Evolutionary conservation across 805 yeast species (phyloP), one percentile per base, ranked within the genome.

Genomic region (Ogataea sp.): DNA sequence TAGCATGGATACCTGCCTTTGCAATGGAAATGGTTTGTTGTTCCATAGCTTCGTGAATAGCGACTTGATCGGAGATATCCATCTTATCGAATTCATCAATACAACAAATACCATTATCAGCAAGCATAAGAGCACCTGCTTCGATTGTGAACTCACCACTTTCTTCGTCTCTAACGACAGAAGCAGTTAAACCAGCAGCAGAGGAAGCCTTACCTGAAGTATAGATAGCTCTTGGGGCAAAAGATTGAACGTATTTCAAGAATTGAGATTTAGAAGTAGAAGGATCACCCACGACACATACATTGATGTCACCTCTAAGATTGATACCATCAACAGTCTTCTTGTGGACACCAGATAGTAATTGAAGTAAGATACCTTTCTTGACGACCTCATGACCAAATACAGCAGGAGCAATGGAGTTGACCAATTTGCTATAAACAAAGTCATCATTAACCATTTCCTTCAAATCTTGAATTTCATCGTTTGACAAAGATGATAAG

Each of bases 31-130:
- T 93, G 0, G 98, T 93, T 62, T 93, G 98, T 65, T 93, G 98
- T 71, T 93, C 98, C 98, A 93, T 93, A 20, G 97, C 98, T 67
- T 93, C 98, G 65, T 93, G 98, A 66, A 93, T 90, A 3, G 97
- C 97, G 40, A 93, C 97, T 64, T 93, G 97, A 63, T 93, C 97
- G 1, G 80, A 64, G 32, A 89, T 62, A 61, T 90, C 97, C 98
- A 93, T 93, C 67, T 93, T 93, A 59, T 93, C 98, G 52, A 93
- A 93, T 66, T 93, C 98, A 61, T 93, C 98, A 61, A 93, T 93
- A 52, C 96, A 94, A 72, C 98, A 93, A 44, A 93, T 85, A 45
- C 98, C 98, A 56, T 90, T 93, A 64, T 93, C 98, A 1, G 98
- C 97, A 47, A 93, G 70, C 97, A 93, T 93, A 42, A 93, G 68